Percentiles rank a stretch among this genome's conserved stretches.
Evolutionary conservation across 768 basidiomycete species (phyloP).

Genomic region (Amanita pseudoporphyria): DNA sequence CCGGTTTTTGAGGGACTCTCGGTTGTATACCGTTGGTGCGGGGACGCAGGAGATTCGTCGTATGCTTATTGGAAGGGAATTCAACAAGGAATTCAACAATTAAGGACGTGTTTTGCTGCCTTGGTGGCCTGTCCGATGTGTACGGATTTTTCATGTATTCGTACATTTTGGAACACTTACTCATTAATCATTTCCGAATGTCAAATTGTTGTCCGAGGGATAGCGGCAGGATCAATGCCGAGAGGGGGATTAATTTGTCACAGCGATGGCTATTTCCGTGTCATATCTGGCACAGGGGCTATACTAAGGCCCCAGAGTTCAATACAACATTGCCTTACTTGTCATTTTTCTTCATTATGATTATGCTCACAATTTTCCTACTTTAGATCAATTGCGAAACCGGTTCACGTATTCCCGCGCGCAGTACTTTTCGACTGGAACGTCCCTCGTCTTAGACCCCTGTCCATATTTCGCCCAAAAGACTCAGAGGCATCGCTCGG

Average conservation of each 20-base stretch:
- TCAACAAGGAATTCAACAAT: constrained; percentile 57
- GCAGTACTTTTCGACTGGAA: constrained; percentile 1
- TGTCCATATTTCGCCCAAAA: constrained; percentile 1
- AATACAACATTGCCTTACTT: constrained; percentile 3
- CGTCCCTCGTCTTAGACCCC: constrained; percentile 5
- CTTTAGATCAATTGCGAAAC: constrained; percentile 6
- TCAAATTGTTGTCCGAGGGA: not conserved
- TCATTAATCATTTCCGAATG: not conserved
- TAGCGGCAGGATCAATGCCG: not conserved
- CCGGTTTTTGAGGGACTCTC: constrained; percentile 77
- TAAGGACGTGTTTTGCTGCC: constrained; percentile 7
- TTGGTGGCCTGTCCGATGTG: not conserved
- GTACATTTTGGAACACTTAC: not conserved
- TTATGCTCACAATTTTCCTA: constrained; percentile 2
- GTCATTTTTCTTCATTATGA: not conserved
- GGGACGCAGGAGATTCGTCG: constrained; percentile 93
- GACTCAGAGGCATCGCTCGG: not conserved
- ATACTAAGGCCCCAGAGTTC: not conserved
- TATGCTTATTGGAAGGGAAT: constrained; percentile 91
- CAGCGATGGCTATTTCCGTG: not conserved
- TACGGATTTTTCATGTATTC: not conserved
- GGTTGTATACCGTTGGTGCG: constrained; percentile 91
- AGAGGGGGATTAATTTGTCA: not conserved
- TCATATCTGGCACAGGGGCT: not conserved
- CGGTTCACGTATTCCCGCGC: not conserved